phyloP scores from a whole-genome alignment of 2,329 filamentous ascomycete genomes.

The Chaetomiaceae sp. region DNA sequence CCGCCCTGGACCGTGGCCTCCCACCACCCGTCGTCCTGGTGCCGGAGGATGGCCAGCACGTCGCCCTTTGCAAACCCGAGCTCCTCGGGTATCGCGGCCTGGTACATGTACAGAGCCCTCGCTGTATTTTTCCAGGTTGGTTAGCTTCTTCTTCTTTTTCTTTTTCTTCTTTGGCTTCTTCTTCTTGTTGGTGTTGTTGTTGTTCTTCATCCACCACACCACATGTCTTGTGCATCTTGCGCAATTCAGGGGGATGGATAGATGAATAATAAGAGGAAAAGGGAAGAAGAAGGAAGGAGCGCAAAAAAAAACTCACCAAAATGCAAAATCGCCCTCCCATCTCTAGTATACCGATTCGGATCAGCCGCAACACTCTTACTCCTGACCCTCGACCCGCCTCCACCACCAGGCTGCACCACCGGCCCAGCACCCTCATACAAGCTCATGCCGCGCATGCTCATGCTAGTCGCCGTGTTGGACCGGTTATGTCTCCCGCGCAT shows the following conservation, averaged over 20 bases:
- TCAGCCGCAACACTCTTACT: conserved; percentile 83
- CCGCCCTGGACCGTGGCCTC: conserved; percentile 84
- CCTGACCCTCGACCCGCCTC: conserved; percentile 45
- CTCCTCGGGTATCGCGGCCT: conserved; percentile 92
- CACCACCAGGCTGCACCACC: conserved; percentile 31
- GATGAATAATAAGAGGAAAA: neutral
- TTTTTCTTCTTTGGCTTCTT: too few species aligned
- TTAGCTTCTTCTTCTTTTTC: neutral
- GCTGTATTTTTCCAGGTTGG: conserved; percentile 47
- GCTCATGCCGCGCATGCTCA: conserved; percentile 44
- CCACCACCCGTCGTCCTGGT: conserved; percentile 99
- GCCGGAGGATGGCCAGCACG: conserved; percentile 76
- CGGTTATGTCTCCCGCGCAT: conserved; percentile 17
- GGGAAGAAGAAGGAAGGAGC: conserved; percentile 5
- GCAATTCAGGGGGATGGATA: too few species aligned
- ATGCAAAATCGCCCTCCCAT: conserved; percentile 83
- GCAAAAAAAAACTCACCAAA: conserved; percentile 86
- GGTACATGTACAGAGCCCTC: conserved; percentile 89
- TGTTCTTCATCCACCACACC: too few species aligned
- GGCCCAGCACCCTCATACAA: conserved; percentile 48
- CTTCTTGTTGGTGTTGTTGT: too few species aligned
- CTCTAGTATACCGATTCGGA: conserved; percentile 71
- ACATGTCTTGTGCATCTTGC: too few species aligned
- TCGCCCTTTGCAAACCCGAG: conserved; percentile 90
- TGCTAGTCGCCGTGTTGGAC: conserved; percentile 12